Percentiles rank a stretch among this genome's conserved stretches.
Conservation (phyloP, 352 stramenopile genomes). For the Phytophthora ohioensis region DNA sequence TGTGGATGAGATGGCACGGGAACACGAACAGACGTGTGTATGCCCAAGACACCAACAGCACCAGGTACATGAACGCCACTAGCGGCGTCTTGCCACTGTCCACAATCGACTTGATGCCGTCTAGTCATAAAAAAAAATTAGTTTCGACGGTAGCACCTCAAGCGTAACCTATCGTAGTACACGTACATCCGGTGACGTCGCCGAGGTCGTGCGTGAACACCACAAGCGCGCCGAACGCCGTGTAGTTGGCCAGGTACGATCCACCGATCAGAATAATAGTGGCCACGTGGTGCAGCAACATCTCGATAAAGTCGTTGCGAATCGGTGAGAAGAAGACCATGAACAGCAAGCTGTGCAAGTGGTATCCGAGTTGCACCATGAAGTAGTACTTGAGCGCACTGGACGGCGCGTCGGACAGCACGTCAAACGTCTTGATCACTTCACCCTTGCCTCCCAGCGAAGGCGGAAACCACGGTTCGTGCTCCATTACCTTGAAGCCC, state of each 20-base stretch:
- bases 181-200: constrained; percentile 63
- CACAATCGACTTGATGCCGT: constrained; percentile 76
- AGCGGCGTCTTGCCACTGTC: constrained; percentile 50
- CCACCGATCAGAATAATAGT: constrained; percentile 65
- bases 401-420: constrained; percentile 45
- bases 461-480: constrained; percentile 56
- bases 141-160: background rate
- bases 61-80: constrained; percentile 40
- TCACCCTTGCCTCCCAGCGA: constrained; percentile 49
- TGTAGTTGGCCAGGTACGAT: constrained; percentile 60
- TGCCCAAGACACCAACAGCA: constrained; percentile 49
- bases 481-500: constrained; percentile 50
- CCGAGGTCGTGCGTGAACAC: constrained; percentile 65
- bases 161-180: background rate
- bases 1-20: constrained; percentile 46
- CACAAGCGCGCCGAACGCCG: constrained; percentile 50
- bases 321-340: constrained; percentile 67
- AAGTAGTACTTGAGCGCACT: constrained; percentile 55
- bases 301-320: constrained; percentile 69
- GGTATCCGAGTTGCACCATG: constrained; percentile 66
- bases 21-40: constrained; percentile 62
- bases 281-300: constrained; percentile 63
- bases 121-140: constrained; percentile 38
- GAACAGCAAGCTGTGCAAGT: constrained; percentile 61
- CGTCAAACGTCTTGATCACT: constrained; percentile 41